Conservation (phyloP, 2,329 filamentous ascomycete species). For the Bipolaris gigantea region DNA sequence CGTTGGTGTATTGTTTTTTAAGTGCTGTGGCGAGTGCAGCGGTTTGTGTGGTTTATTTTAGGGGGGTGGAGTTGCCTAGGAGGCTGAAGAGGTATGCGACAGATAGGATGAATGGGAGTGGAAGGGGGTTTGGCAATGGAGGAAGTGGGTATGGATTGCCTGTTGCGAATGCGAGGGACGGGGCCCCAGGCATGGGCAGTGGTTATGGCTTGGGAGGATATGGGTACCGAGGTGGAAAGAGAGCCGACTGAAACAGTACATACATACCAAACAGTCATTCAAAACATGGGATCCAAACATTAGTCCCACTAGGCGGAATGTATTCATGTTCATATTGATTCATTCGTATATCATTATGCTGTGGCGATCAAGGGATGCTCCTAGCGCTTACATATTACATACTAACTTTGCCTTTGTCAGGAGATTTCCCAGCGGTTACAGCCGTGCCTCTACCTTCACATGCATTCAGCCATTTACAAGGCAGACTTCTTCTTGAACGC, state of each 20-base stretch:
- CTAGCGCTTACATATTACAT: constrained; percentile 5
- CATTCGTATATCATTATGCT: constrained; percentile 10
- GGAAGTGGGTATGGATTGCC: constrained; percentile 38
- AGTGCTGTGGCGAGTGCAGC: constrained; percentile 53
- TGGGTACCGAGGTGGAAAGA: constrained; percentile 50
- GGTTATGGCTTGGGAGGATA: constrained; percentile 48
- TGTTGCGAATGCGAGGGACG: constrained; percentile 36
- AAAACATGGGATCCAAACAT: background rate
- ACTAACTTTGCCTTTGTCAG: constrained; percentile 4
- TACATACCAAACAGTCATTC: background rate
- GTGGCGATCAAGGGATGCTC: constrained; percentile 5
- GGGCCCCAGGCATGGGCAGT: constrained; percentile 44
- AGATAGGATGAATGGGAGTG: constrained; percentile 50
- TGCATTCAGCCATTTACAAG: constrained; percentile 24
- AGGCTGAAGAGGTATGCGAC: constrained; percentile 60
- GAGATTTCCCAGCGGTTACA: constrained; percentile 17
- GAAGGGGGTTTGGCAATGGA: constrained; percentile 42
- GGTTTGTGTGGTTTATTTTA: constrained; percentile 58
- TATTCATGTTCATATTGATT: background rate
- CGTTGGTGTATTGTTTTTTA: constrained; percentile 54
- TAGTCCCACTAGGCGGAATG: background rate
- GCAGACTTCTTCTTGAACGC: constrained; percentile 82
- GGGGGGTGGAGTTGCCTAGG: constrained; percentile 56
- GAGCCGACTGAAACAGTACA: constrained; percentile 42
- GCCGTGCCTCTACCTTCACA: background rate